Evolutionary conservation across 1,284 basidiomycete species (phyloP), one percentile per base, ranked within the genome.

Genomic region (Termitomyces sp.): DNA sequence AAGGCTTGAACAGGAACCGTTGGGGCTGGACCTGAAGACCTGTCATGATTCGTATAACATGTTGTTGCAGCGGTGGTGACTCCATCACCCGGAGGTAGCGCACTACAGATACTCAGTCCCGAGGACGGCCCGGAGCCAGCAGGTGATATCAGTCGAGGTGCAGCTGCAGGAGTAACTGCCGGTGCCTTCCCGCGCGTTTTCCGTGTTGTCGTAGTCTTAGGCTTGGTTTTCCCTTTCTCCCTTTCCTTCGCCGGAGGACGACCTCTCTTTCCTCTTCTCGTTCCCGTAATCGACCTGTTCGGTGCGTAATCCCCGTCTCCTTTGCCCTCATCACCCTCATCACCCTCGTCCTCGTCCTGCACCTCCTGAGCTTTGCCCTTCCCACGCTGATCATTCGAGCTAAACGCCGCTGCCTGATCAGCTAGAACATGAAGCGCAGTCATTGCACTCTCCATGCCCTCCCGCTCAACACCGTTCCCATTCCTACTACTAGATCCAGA

Each of bases 361-460:
- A 46, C 46, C 12, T 58, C 55, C 7, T 36, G 58, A 40, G 31
- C 58, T 44, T 56, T 61, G 3, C 53, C 59, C 45, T 61, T 59
- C 43, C 54, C 61, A 19, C 58, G 56, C 15, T 60, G 62, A 52
- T 63, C 59, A 26, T 63, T 61, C 13, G 67, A 67, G 47, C 64
- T 65, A 50, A 75, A 60, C 12, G 67, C 73, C 26, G 82, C 85
- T 8, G 83, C 84, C 65, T 88, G 84, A 62, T 88, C 85, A 7
- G 86, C 86, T 31, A 88, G 71, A 34, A 87, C 84, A 60, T 88
- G 84, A 62, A 88, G 68, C 4, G 81, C 85, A 54, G 78, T 82
- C 58, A 68, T 73, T 41, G 75, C 63, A 48, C 52, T 50, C 3
- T 52, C 54, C 43, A 54, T 17, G 10, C 9, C 40, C 17, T 53